Conservation (phyloP, 1,284 basidiomycete species). For the Apiotrichum akiyoshidainum region DNA sequence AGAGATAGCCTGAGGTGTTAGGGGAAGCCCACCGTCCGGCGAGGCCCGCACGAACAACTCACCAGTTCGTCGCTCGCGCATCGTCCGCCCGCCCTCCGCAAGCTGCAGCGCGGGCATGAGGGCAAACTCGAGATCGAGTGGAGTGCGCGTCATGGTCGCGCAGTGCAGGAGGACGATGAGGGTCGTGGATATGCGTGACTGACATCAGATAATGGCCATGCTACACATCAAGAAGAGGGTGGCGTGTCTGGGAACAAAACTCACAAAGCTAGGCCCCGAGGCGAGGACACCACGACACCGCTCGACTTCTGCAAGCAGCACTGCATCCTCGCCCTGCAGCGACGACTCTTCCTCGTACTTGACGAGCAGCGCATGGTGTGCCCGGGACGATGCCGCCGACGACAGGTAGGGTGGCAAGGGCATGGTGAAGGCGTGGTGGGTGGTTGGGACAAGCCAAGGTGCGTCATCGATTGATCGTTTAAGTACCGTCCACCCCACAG, state of each 20-base stretch:
- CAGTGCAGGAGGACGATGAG: slow-evolving; percentile 42
- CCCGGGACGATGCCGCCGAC: slow-evolving; percentile 42
- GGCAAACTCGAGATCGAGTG: slow-evolving; percentile 31
- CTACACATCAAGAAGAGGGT: not conserved
- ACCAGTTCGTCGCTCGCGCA: slow-evolving; percentile 38
- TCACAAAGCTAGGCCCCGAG: slow-evolving; percentile 21
- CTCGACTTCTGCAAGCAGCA: slow-evolving; percentile 25
- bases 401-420: slow-evolving; percentile 41
- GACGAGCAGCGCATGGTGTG: slow-evolving; percentile 42
- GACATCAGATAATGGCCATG: not conserved
- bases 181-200: slow-evolving; percentile 35
- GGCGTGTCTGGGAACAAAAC: slow-evolving; percentile 5
- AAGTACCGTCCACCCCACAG: no score
- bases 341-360: slow-evolving; percentile 31
- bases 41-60: slow-evolving; percentile 1
- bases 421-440: slow-evolving; percentile 7
- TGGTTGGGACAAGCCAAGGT: slow-evolving; percentile 5
- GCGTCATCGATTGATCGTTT: not conserved
- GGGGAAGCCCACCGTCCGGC: not conserved
- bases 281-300: slow-evolving; percentile 21
- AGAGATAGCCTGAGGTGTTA: slow-evolving; percentile 37
- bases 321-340: slow-evolving; percentile 32
- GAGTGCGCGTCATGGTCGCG: slow-evolving; percentile 15
- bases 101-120: slow-evolving; percentile 43
- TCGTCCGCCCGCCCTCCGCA: slow-evolving; percentile 35